Evolutionary conservation across 208 protist genomes (phyloP), one percentile per base, ranked within the genome.

Genomic region (Trypanosoma cruzi): DNA sequence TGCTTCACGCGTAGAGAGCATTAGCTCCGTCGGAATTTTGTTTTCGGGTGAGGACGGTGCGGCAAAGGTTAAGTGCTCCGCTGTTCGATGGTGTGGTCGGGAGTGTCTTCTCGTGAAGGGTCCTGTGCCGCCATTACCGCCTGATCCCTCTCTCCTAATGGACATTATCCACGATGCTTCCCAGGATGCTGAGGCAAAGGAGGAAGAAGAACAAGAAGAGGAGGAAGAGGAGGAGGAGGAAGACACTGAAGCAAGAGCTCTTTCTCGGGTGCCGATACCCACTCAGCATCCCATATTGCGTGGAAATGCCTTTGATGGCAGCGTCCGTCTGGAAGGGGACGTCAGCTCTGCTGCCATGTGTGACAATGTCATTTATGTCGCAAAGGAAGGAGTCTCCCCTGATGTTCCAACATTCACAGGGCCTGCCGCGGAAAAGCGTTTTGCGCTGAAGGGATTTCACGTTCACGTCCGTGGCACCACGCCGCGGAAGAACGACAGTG

Each of bases 361-460:
- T 24, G 80, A 96, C 75, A 96, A 96, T 79, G 68, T 89, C 18
- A 80, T 96, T 58, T 90, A 85, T 72, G 40, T 75, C 34, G 64
- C 78, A 24, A 53, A 66, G 18, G 64, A 64, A 16, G 65, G 77
- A n/a, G 34, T 36, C 18, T 31, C 44, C 1, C 0, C 46, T 22
- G 36, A 8, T 60, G 31, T 58, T 50, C 50, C 53, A 32, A 22
- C 52, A 11, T 53, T 75, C 53, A 6, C 20, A 34, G 53, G 63
- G 34, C 71, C 71, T 16, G 44, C 63, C 13, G 63, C 58, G 10
- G 71, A 75, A 28, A 75, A 64, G 56, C 37, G 56, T 32, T 75
- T 75, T 64, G 55, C 56, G 16, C 26, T 70, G 44, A 75, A 75
- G 48, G 71, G 71, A 18, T 75, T 75, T 75, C 34, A 70, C 44